Percentiles rank a stretch among this genome's conserved stretches.
Conservation (phyloP, 441 rosid genomes). For the Sinapis alba region DNA sequence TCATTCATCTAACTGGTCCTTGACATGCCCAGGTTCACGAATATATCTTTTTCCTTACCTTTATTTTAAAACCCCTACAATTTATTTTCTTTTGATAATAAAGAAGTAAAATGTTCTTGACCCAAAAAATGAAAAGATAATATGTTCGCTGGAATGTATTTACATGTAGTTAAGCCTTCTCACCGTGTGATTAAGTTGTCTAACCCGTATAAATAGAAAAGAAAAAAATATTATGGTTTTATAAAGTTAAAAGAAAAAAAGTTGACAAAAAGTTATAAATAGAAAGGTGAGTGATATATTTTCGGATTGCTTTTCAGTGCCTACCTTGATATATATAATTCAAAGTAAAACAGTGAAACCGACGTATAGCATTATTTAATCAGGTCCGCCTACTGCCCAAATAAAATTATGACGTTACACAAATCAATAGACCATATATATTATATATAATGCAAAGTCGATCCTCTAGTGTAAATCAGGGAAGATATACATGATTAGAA, state of each 20-base stretch:
- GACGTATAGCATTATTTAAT: conserved; percentile 26
- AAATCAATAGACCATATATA: neutral
- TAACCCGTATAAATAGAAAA: neutral
- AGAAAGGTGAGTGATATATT: conserved; percentile 10
- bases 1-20: conserved; percentile 28
- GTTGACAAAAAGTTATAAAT: neutral
- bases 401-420: conserved; percentile 16
- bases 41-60: neutral
- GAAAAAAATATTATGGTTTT: no score
- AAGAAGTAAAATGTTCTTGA: neutral
- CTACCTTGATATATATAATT: conserved; percentile 15
- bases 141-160: neutral
- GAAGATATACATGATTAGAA: neutral
- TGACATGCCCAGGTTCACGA: conserved; percentile 10
- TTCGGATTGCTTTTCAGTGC: conserved; percentile 20
- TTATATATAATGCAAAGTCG: neutral
- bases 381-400: conserved; percentile 29
- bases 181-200: neutral
- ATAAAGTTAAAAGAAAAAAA: neutral
- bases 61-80: neutral
- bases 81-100: neutral
- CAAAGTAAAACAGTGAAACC: conserved; percentile 23
- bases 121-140: neutral
- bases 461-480: neutral
- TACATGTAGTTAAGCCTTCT: neutral